A percentile compares a stretch with the other conserved stretches of the same genome.
Evolutionary conservation across 768 basidiomycete species (phyloP).

Genomic region (Termitomyces heimii): DNA sequence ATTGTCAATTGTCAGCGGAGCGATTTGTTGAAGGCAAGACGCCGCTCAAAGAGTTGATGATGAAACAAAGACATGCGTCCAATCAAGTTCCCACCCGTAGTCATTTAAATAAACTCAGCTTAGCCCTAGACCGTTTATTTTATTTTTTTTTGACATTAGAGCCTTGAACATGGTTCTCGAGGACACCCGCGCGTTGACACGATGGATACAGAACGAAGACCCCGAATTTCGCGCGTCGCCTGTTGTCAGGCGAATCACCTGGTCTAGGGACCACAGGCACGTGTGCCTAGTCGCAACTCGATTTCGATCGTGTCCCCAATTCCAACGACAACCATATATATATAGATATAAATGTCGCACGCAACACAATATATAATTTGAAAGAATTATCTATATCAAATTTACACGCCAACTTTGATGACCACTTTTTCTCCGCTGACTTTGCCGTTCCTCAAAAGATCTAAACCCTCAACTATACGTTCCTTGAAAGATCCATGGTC

Average conservation of each 20-base stretch:
- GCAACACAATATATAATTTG: background rate
- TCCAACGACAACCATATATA: too few species aligned
- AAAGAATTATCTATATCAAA: background rate
- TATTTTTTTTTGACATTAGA: background rate
- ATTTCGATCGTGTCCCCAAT: background rate
- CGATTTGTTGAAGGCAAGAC: background rate
- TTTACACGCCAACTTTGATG: constrained; percentile 24
- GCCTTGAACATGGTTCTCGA: background rate
- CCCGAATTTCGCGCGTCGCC: background rate
- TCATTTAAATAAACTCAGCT: too few species aligned
- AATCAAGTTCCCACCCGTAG: too few species aligned
- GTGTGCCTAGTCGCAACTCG: background rate
- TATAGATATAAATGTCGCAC: too few species aligned
- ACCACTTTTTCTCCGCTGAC: constrained; percentile 47
- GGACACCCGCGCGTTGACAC: background rate
- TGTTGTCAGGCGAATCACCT: background rate
- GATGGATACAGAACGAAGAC: background rate
- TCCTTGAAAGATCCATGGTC: constrained; percentile 37
- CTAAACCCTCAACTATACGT: constrained; percentile 34
- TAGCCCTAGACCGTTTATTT: background rate
- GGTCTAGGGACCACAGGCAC: background rate
- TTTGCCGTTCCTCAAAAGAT: constrained; percentile 40
- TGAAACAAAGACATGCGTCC: background rate
- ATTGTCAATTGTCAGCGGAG: background rate
- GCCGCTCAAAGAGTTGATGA: background rate